A percentile compares a stretch with the other conserved stretches of the same genome.
These are phyloP conservation scores for Mycena sanguinolenta DNA, from an alignment of 768 basidiomycete species.

Conservation along the genomic window DNA sequence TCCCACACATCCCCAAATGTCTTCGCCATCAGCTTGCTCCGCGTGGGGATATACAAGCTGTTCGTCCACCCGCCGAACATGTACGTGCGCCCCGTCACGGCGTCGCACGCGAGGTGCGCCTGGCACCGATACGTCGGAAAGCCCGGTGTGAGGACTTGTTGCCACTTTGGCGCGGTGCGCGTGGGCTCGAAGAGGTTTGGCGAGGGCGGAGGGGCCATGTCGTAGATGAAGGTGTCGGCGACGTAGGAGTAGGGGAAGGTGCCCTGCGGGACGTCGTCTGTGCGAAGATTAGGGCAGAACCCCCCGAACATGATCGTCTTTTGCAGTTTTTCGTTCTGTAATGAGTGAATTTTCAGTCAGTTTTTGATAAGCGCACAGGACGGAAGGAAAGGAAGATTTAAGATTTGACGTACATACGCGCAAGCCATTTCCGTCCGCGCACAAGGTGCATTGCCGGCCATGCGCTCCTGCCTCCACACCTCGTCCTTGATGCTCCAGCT, in stretches of 20 bases:
- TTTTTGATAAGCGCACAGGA: too few species aligned
- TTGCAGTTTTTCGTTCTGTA: conserved; percentile 38
- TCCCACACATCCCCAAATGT: conserved; percentile 57
- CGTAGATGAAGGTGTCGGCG: conserved; percentile 56
- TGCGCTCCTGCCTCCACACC: conserved; percentile 47
- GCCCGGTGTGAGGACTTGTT: conserved; percentile 55
- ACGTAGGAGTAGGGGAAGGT: conserved; percentile 53
- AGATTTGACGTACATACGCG: conserved; percentile 47
- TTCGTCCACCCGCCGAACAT: conserved; percentile 59
- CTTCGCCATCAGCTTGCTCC: conserved; percentile 40
- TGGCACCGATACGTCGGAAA: conserved; percentile 59
- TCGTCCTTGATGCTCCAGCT: conserved; percentile 45
- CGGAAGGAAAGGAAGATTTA: too few species aligned
- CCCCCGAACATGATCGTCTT: conserved; percentile 56
- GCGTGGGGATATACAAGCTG: conserved; percentile 50
- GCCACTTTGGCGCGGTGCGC: conserved; percentile 42
- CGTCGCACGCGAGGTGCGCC: conserved; percentile 49
- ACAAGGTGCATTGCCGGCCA: conserved; percentile 48
- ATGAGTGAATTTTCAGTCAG: not conserved
- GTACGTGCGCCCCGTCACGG: conserved; percentile 51
- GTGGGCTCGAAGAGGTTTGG: not conserved
- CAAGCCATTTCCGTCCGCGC: conserved; percentile 47
- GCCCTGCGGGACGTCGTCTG: too few species aligned
- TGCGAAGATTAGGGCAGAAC: conserved; percentile 45
- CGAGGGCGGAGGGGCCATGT: conserved; percentile 13